A percentile compares a stretch with the other conserved stretches of the same genome.
Evolutionary conservation across 2,329 filamentous ascomycete species (phyloP).

Genomic region (Sphaerulina vaccinii): DNA sequence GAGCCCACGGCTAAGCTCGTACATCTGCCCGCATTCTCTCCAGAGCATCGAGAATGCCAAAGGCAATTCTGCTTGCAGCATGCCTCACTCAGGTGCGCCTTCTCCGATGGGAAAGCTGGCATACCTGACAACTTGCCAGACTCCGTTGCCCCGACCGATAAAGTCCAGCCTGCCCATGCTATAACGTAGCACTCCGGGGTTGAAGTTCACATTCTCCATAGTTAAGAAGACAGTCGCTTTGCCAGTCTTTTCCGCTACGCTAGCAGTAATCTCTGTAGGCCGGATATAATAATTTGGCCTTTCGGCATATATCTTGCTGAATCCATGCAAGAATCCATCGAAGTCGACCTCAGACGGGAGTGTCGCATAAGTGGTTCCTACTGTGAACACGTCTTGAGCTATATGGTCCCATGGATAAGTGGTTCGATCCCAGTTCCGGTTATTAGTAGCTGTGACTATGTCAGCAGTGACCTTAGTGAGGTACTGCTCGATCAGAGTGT

Average conservation of each 20-base stretch:
- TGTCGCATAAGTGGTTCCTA: slow-evolving; percentile 5
- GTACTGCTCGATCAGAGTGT: slow-evolving; percentile 4
- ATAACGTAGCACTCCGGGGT: slow-evolving; percentile 8
- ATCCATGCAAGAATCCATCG: background rate
- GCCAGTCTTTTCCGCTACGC: slow-evolving; percentile 8
- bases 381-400: background rate
- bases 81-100: no score
- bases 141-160: slow-evolving; percentile 7
- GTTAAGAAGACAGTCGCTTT: slow-evolving; percentile 6
- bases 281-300: slow-evolving; percentile 1
- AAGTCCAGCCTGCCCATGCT: slow-evolving; percentile 9
- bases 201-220: slow-evolving; percentile 12
- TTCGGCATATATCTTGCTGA: background rate
- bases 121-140: slow-evolving; percentile 10
- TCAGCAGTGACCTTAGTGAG: slow-evolving; percentile 8
- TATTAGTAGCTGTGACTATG: slow-evolving; percentile 7
- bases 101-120: slow-evolving; percentile 10
- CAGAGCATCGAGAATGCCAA: no score
- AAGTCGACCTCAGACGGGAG: slow-evolving; percentile 11
- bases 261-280: slow-evolving; percentile 4
- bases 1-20: no score
- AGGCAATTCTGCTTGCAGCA: no score
- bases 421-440: slow-evolving; percentile 1
- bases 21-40: no score
- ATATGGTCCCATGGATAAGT: slow-evolving; percentile 7